These are phyloP conservation scores for Fusarium decemcellulare DNA, from an alignment of 2,329 filamentous ascomycete species.

Conservation along the genomic window DNA sequence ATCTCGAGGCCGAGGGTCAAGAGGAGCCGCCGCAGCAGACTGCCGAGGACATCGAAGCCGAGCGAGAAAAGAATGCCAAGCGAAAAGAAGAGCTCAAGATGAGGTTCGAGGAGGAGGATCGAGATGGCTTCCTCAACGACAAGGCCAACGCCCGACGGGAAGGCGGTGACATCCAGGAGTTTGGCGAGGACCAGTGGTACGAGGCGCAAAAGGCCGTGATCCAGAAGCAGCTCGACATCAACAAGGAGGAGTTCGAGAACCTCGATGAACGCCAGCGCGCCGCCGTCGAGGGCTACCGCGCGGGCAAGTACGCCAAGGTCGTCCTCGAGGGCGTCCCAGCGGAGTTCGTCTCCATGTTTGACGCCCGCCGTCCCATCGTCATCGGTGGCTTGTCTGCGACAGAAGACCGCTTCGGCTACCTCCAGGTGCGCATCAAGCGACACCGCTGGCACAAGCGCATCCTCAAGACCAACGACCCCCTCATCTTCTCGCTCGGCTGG, in stretches of 20 bases:
- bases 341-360: conserved; percentile 89
- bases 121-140: conserved; percentile 95
- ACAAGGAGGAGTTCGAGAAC: conserved; percentile 90
- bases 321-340: conserved; percentile 90
- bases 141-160: conserved; percentile 83
- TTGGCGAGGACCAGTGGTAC: conserved; percentile 99
- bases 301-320: conserved; percentile 93
- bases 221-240: conserved; percentile 97
- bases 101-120: conserved; percentile 96
- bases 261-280: conserved; percentile 88
- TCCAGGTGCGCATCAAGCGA: conserved; percentile 96
- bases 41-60: conserved; percentile 78
- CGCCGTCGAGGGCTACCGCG: conserved; percentile 89
- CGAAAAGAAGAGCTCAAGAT: conserved; percentile 95
- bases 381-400: conserved; percentile 93
- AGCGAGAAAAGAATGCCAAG: conserved; percentile 90
- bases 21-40: conserved; percentile 55
- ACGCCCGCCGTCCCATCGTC: conserved; percentile 85
- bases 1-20: conserved; percentile 80
- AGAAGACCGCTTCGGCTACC: conserved; percentile 94
- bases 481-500: conserved; percentile 98
- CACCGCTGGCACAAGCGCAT: conserved; percentile 99
- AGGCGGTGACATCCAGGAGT: conserved; percentile 80
- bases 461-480: conserved; percentile 95
- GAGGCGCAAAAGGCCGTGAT: conserved; percentile 95